A percentile compares a stretch with the other conserved stretches of the same genome.
These are phyloP conservation scores for Cryptococcus sp. DNA, from an alignment of 1,284 basidiomycete genomes.

Conservation along the genomic window DNA sequence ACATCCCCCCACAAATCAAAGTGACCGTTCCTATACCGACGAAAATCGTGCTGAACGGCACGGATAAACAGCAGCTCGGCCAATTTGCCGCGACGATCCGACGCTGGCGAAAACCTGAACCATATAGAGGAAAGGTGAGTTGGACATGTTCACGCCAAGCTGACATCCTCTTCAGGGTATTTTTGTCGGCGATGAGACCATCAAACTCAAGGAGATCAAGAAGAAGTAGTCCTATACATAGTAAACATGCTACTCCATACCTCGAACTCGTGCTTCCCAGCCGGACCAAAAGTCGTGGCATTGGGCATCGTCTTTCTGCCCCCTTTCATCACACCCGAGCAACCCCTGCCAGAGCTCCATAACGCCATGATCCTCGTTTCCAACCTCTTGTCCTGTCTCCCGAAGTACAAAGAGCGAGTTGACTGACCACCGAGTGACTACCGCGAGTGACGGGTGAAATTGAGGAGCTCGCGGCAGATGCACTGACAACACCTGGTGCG, in stretches of 20 bases:
- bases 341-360: slow-evolving; percentile 37
- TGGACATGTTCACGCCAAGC: not conserved
- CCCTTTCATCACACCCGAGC: slow-evolving; percentile 33
- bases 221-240: slow-evolving; percentile 71
- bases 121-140: slow-evolving; percentile 93
- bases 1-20: slow-evolving; percentile 77
- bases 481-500: slow-evolving; percentile 35
- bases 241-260: slow-evolving; percentile 10
- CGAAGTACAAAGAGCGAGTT: slow-evolving; percentile 30
- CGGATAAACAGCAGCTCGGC: slow-evolving; percentile 66
- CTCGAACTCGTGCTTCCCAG: slow-evolving; percentile 23
- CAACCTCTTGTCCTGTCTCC: slow-evolving; percentile 43
- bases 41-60: slow-evolving; percentile 57
- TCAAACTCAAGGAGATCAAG: slow-evolving; percentile 87
- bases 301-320: slow-evolving; percentile 8
- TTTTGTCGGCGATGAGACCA: slow-evolving; percentile 84
- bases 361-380: slow-evolving; percentile 36
- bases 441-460: slow-evolving; percentile 28
- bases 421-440: slow-evolving; percentile 32
- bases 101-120: slow-evolving; percentile 84
- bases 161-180: slow-evolving; percentile 65
- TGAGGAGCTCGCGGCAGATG: slow-evolving; percentile 19
- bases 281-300: slow-evolving; percentile 27
- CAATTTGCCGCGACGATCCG: slow-evolving; percentile 86
- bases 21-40: slow-evolving; percentile 59